Percentiles rank a stretch among this genome's conserved stretches.
Evolutionary conservation across 352 stramenopile species (phyloP).

Genomic region (Pythium periplocum): DNA sequence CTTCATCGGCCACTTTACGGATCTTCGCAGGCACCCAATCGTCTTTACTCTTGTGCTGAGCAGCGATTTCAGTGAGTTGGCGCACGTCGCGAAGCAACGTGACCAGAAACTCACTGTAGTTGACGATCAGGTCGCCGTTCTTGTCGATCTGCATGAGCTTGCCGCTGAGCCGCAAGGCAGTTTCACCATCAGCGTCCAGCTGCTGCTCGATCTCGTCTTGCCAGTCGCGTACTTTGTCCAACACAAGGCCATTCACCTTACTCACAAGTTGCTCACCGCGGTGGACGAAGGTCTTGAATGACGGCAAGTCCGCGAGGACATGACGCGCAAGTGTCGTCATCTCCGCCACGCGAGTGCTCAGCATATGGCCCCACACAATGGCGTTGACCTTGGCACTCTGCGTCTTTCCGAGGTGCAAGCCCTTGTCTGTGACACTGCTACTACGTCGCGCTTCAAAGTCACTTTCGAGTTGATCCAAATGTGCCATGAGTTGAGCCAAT

Average conservation of each 20-base stretch:
- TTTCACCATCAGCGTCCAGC: conserved; percentile 57
- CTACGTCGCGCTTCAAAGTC: conserved; percentile 67
- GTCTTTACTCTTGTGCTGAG: conserved; percentile 29
- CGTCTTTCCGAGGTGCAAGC: conserved; percentile 72
- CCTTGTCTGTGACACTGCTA: conserved; percentile 13
- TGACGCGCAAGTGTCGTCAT: conserved; percentile 41
- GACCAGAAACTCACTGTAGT: conserved; percentile 92
- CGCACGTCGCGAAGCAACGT: conserved; percentile 89
- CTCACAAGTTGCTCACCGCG: conserved; percentile 44
- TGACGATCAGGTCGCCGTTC: conserved; percentile 85
- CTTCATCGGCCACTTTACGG: conserved; percentile 72
- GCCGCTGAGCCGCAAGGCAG: conserved; percentile 64
- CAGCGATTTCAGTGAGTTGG: conserved; percentile 88
- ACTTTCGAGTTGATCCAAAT: conserved; percentile 85
- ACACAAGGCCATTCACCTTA: conserved; percentile 58
- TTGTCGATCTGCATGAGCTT: conserved; percentile 92
- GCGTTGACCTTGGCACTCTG: conserved; percentile 78
- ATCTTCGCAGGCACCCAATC: conserved; percentile 70
- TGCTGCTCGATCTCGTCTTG: conserved; percentile 68
- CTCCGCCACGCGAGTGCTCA: conserved; percentile 51
- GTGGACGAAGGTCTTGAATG: conserved; percentile 46
- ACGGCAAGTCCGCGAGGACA: conserved; percentile 63
- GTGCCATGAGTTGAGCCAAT: conserved; percentile 75
- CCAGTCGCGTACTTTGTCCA: conserved; percentile 85
- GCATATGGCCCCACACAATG: conserved; percentile 81